Evolutionary conservation across 331 rosid genomes (phyloP).

Genomic region (Dryas integrifolia): DNA sequence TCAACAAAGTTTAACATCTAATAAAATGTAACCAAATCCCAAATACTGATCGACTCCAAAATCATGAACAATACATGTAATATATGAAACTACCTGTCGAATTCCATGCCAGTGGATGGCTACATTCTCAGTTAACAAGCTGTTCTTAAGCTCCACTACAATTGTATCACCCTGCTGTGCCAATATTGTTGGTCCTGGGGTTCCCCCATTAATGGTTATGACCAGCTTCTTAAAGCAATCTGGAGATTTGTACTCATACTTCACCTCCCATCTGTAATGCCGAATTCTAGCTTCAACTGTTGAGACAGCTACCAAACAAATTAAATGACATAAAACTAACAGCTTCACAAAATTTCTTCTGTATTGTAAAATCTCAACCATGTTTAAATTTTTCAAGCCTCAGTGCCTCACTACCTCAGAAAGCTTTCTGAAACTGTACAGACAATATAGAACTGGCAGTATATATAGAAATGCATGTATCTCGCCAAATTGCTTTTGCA

Average conservation of each 20-base stretch:
- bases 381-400: background rate
- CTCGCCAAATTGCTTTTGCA: background rate
- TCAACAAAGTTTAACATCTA: background rate
- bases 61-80: no score
- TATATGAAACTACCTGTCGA: conserved; percentile 52
- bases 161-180: conserved; percentile 78
- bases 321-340: conserved; percentile 3
- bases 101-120: conserved; percentile 96
- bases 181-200: conserved; percentile 78
- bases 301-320: conserved; percentile 5
- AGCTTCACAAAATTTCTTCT: conserved; percentile 1
- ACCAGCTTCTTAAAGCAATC: conserved; percentile 70
- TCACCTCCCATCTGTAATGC: conserved; percentile 67
- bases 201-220: conserved; percentile 65
- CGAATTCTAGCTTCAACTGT: conserved; percentile 52
- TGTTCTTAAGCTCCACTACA: conserved; percentile 67
- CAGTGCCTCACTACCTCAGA: background rate
- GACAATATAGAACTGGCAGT: background rate
- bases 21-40: background rate
- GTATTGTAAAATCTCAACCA: conserved; percentile 4
- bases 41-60: no score
- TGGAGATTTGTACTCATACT: conserved; percentile 62
- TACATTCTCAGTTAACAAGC: conserved; percentile 61
- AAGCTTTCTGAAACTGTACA: background rate
- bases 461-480: background rate